Evolutionary conservation across 495 filamentous ascomycete species (phyloP).

Genomic region (Penicillium bovifimosum): DNA sequence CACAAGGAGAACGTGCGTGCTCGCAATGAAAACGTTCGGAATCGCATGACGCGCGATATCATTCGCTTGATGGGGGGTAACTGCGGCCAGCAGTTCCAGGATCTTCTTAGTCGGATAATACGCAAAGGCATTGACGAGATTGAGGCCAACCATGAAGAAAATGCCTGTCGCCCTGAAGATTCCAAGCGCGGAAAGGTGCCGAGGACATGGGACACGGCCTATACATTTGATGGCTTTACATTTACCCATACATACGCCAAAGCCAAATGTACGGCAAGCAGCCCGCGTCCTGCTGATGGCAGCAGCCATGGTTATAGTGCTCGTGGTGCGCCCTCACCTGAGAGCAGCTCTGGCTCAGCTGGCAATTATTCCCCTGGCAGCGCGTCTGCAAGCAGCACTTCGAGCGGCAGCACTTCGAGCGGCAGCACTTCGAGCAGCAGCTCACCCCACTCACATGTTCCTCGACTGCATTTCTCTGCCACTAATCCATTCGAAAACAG

Average conservation of each 20-base stretch:
- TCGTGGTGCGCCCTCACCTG: neutral
- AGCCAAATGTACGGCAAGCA: neutral
- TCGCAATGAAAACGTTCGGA: slow-evolving; percentile 6
- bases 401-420: too few species aligned
- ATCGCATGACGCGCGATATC: slow-evolving; percentile 11
- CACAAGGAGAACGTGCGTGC: slow-evolving; percentile 6
- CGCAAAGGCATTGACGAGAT: neutral
- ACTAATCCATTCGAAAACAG: neutral
- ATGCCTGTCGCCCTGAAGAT: neutral
- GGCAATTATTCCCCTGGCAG: too few species aligned
- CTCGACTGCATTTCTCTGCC: neutral
- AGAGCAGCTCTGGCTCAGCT: neutral
- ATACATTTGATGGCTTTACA: neutral
- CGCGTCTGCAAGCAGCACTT: too few species aligned
- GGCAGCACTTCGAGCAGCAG: neutral
- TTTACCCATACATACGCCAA: neutral
- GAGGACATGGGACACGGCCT: neutral
- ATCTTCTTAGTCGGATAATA: neutral
- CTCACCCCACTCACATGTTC: neutral
- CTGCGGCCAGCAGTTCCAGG: neutral
- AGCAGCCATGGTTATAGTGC: too few species aligned
- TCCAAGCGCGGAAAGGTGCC: neutral
- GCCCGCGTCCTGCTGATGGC: neutral
- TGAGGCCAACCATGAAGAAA: too few species aligned
- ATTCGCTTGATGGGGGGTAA: neutral